These are phyloP conservation scores for Speleostelium caveatum DNA, from an alignment of 78 protist genomes.

Conservation along the genomic window DNA sequence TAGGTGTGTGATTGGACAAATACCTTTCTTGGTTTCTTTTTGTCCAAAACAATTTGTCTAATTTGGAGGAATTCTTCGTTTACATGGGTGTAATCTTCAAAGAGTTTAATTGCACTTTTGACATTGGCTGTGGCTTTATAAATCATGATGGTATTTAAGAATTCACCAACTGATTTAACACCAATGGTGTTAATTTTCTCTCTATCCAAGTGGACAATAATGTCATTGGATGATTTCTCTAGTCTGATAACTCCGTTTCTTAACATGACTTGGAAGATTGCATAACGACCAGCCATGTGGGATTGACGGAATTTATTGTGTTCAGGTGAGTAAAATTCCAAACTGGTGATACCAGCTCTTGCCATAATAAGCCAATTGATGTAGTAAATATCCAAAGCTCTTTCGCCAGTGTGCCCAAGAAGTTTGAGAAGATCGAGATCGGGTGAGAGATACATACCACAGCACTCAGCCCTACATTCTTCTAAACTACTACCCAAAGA, in stretches of 20 bases:
- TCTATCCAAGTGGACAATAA: constrained; percentile 63
- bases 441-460: constrained; percentile 69
- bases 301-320: constrained; percentile 74
- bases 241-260: constrained; percentile 52
- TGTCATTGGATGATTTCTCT: not conserved
- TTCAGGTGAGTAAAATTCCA: constrained; percentile 87
- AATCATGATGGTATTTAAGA: constrained; percentile 32
- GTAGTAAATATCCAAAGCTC: constrained; percentile 60
- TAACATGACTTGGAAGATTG: constrained; percentile 79
- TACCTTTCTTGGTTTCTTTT: constrained; percentile 79
- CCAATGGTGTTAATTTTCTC: constrained; percentile 81
- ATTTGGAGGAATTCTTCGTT: constrained; percentile 4
- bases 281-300: constrained; percentile 89
- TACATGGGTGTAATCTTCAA: constrained; percentile 23
- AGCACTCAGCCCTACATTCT: constrained; percentile 91
- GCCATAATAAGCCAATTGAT: constrained; percentile 91
- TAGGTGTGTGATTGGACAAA: constrained; percentile 69
- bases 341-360: constrained; percentile 84
- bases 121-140: constrained; percentile 58
- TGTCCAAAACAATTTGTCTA: constrained; percentile 32
- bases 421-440: constrained; percentile 59
- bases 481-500: constrained; percentile 65
- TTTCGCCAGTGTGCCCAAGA: constrained; percentile 64
- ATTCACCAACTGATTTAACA: constrained; percentile 55
- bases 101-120: not conserved